These are phyloP conservation scores for Scorias spongiosa DNA, from an alignment of 2,329 filamentous ascomycete species.

Conservation along the genomic window DNA sequence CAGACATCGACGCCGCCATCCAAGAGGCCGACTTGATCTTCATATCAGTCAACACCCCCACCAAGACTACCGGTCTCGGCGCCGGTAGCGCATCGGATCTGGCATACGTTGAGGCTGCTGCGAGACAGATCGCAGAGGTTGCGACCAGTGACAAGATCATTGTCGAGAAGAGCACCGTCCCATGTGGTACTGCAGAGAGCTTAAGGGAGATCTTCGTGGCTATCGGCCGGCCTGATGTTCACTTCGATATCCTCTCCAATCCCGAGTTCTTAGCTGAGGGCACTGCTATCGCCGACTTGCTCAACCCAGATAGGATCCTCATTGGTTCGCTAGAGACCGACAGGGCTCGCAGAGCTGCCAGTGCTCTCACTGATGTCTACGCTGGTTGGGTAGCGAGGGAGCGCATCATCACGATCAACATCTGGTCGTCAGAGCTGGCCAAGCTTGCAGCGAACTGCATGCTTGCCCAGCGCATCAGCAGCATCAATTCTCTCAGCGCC, in stretches of 20 bases:
- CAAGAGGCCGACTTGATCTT: constrained; percentile 57
- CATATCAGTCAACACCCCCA: constrained; percentile 66
- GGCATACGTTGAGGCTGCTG: constrained; percentile 55
- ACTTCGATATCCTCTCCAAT: constrained; percentile 66
- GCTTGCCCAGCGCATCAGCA: constrained; percentile 65
- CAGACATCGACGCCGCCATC: constrained; percentile 46
- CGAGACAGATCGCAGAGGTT: constrained; percentile 49
- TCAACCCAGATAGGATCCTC: constrained; percentile 56
- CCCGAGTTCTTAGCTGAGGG: constrained; percentile 71
- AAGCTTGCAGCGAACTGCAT: constrained; percentile 71
- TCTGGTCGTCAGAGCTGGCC: constrained; percentile 63
- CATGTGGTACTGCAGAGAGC: constrained; percentile 56
- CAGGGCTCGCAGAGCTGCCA: constrained; percentile 46
- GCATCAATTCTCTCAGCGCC: constrained; percentile 68
- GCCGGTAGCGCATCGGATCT: constrained; percentile 59
- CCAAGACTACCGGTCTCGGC: constrained; percentile 54
- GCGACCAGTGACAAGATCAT: constrained; percentile 55
- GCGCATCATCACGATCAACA: constrained; percentile 56
- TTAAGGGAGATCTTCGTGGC: constrained; percentile 49
- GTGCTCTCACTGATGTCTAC: constrained; percentile 50
- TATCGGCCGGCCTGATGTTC: constrained; percentile 42
- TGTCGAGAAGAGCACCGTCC: constrained; percentile 71
- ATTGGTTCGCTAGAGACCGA: constrained; percentile 53
- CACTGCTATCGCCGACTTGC: constrained; percentile 56
- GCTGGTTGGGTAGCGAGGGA: constrained; percentile 52